Percentiles rank a stretch among this genome's conserved stretches.
phyloP scores from a whole-genome alignment of 2,329 filamentous ascomycete genomes.

The Daldinia sp. region DNA sequence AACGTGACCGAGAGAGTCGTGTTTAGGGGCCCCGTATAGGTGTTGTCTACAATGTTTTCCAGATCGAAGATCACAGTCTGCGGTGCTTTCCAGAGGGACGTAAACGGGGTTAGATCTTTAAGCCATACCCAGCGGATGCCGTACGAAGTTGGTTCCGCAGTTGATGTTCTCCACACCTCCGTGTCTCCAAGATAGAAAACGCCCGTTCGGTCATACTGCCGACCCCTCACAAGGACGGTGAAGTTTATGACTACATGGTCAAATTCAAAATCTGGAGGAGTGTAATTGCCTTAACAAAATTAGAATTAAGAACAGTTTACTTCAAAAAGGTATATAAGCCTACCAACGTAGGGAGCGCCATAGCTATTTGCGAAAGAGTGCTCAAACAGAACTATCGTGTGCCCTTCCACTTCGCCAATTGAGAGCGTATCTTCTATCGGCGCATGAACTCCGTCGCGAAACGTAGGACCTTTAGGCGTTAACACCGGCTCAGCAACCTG shows the following conservation, averaged over 20 bases:
- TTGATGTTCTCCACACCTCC: slow-evolving; percentile 87
- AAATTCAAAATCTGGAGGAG: slow-evolving; percentile 76
- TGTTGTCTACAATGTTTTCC: slow-evolving; percentile 76
- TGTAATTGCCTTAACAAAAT: slow-evolving; percentile 66
- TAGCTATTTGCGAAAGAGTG: slow-evolving; percentile 80
- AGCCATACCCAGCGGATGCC: slow-evolving; percentile 82
- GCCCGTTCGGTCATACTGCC: slow-evolving; percentile 81
- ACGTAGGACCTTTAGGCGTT: slow-evolving; percentile 58
- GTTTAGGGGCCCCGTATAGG: slow-evolving; percentile 80
- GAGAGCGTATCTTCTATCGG: slow-evolving; percentile 43
- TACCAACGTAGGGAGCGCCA: slow-evolving; percentile 78
- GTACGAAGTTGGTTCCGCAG: slow-evolving; percentile 76
- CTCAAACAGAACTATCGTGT: slow-evolving; percentile 72
- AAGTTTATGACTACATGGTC: slow-evolving; percentile 82
- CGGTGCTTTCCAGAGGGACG: slow-evolving; percentile 73
- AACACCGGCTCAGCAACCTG: slow-evolving; percentile 76
- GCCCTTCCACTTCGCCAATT: slow-evolving; percentile 49
- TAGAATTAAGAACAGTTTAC: slow-evolving; percentile 28
- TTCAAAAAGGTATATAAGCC: slow-evolving; percentile 46
- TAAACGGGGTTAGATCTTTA: slow-evolving; percentile 82
- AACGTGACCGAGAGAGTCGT: slow-evolving; percentile 80
- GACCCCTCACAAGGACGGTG: slow-evolving; percentile 76
- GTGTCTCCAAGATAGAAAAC: slow-evolving; percentile 81
- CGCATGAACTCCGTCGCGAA: slow-evolving; percentile 53
- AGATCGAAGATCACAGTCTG: slow-evolving; percentile 86